Percentiles rank a stretch among this genome's conserved stretches.
Conservation (phyloP, 2,329 filamentous ascomycete genomes). For the Aspergillus sp. region DNA sequence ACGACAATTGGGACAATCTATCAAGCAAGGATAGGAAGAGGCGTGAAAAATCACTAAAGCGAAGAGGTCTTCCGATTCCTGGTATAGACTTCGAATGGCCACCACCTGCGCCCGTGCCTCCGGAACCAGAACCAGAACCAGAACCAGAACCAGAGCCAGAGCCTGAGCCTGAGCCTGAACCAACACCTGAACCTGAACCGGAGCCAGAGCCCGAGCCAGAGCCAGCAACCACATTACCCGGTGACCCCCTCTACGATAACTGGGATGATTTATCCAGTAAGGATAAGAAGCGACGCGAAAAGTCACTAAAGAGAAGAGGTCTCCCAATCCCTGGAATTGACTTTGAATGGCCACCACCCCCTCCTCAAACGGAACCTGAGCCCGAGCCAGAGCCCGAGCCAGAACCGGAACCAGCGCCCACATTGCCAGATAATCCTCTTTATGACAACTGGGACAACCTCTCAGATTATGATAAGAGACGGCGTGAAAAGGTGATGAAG, state of each 20-base stretch:
- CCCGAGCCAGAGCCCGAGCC: conserved; percentile 14
- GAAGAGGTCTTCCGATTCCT: conserved; percentile 13
- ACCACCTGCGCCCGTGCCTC: no score
- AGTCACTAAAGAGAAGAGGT: conserved; percentile 10
- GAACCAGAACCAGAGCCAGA: no score
- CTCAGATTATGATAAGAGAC: conserved; percentile 40
- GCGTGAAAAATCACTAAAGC: conserved; percentile 11
- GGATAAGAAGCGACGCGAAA: conserved; percentile 15
- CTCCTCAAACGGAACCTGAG: conserved; percentile 9
- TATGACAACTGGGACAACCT: conserved; percentile 29
- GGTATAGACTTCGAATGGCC: no score
- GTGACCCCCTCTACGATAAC: conserved; percentile 12
- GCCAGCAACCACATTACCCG: conserved; percentile 1
- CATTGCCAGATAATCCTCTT: conserved; percentile 30
- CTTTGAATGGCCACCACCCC: no score
- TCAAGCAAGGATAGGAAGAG: conserved; percentile 14
- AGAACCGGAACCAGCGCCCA: conserved; percentile 16
- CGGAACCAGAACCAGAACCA: no score
- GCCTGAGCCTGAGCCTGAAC: background rate
- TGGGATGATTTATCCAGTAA: conserved; percentile 9
- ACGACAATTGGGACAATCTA: conserved; percentile 8
- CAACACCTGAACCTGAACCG: conserved; percentile 2
- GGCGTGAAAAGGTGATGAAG: conserved; percentile 29
- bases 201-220: background rate
- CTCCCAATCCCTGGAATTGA: conserved; percentile 9